These are phyloP conservation scores for Stipa capillata DNA, from an alignment of 176 grass and related monocot species.

Conservation along the genomic window DNA sequence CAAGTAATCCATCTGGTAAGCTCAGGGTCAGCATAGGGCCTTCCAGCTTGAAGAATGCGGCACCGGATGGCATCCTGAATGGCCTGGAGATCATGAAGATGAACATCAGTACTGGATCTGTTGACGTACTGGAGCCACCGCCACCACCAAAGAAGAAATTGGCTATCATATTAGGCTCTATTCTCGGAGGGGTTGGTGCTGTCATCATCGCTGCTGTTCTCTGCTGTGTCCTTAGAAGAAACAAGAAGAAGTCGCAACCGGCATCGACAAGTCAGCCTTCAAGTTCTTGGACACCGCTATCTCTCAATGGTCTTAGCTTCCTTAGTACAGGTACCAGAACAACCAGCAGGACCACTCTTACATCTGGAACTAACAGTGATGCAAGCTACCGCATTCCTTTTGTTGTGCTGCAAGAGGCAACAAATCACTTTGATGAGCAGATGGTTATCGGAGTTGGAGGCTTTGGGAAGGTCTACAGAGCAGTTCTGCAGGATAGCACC, in stretches of 20 bases:
- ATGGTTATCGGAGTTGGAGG: conserved; percentile 86
- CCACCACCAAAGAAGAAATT: conserved; percentile 10
- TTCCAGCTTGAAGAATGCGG: conserved; percentile 24
- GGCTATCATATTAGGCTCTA: conserved; percentile 41
- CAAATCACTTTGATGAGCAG: conserved; percentile 80
- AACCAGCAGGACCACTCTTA: conserved; percentile 66
- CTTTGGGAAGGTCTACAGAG: conserved; percentile 91
- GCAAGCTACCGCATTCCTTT: conserved; percentile 69
- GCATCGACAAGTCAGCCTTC: conserved; percentile 32
- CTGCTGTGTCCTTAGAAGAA: conserved; percentile 37
- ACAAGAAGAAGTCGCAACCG: conserved; percentile 30
- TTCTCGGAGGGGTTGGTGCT: conserved; percentile 39
- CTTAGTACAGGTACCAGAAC: conserved; percentile 55
- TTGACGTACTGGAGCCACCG: conserved; percentile 26
- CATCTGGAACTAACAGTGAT: conserved; percentile 53
- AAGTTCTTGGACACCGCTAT: conserved; percentile 43
- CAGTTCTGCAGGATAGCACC: conserved; percentile 66
- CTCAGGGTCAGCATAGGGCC: conserved; percentile 70
- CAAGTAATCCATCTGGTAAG: conserved; percentile 61
- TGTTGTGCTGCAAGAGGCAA: conserved; percentile 55
- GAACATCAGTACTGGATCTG: conserved; percentile 69
- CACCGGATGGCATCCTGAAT: conserved; percentile 66
- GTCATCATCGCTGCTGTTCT: conserved; percentile 17
- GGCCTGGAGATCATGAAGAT: conserved; percentile 98
- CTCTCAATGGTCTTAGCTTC: conserved; percentile 58